Evolutionary conservation across 352 stramenopile species (phyloP), one percentile per base, ranked within the genome.

Genomic region (Phytophthora ohioensis): DNA sequence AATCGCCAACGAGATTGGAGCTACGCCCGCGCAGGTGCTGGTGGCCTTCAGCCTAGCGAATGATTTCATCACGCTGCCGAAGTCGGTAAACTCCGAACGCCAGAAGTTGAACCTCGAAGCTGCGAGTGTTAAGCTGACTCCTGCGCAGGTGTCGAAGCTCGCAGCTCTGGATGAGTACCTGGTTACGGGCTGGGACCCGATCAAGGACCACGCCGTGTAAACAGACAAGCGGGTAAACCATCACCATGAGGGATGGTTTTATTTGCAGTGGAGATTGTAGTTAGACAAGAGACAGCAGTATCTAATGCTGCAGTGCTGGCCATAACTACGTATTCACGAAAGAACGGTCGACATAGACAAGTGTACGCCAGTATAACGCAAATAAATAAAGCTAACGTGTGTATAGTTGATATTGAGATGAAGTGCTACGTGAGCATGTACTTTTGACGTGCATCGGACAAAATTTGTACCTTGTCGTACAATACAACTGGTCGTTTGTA

Each of bases 1-100:
- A 21, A 75, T 92, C 34, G 78, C 82, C 12, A 53, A 61, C 0
- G 55, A 87, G n/a, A 45, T 77, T 12, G 57, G 57, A 13, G 71
- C 61, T 7, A 71, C 79, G 0, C 62, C 73, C 2, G 84, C 85
- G 2, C 83, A 91, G 57, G 79, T 91, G n/a, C 65, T 91, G 8
- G 59, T 93, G 27, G 75, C 77, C 9, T 91, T 81, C 76, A 83
- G 73, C 17, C 58, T 90, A n/a, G 73, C 82, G 1, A 88, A 88
- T 49, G 73, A 54, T 11, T 91, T 86, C 48, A 77, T 91, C 31
- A 78, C 85, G 41, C 68, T 92, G 9, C 84, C 79, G n/a, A 92
- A 92, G 61, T 90, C 82, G 5, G 79, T 88, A 9, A 71, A 80
- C 5, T 42, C 61, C 2, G 58, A 61, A 4, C 82, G 83, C 27